Base-by-base conservation (phyloP, 257 asterid species). In the Solanum piurae region DNA sequence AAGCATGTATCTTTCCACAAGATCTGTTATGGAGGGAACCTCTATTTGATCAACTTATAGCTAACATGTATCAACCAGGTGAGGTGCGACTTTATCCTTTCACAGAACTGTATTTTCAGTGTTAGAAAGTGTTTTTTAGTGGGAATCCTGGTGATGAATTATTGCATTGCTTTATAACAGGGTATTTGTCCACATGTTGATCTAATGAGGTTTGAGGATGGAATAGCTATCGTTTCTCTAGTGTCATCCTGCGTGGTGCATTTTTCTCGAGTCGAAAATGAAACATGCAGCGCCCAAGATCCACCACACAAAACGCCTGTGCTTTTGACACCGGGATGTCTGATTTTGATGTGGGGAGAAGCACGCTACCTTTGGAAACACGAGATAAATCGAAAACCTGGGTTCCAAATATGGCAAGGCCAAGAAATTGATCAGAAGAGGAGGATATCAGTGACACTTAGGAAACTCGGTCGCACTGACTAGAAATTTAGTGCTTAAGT, bases 111-210 rank as follows among this genome's bases (percentile, higher is more conserved):
- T 44, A 13, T 77, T 38, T 25, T 9, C 25, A 27, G 25, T 4
- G n/a, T 1, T 18, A 46, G 29, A 29, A 29, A 77, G 14, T 42
- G 37, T 42, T 7, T 38, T 38, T 38, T 38, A 38, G 44, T 38
- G 42, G 42, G 29, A 7, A 38, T 8, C 42, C 83, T 75, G 55
- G 52, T 74, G 4, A 38, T 85, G 80, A 37, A 8, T 52, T 52
- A 2, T 10, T 44, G 14, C 49, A 55, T 72, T 29, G 34, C 12
- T 21, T 71, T 73, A 76, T 40, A 6, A 23, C 84, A 97, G 99
- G 99, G 99, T 29, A 97, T 97, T 14, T 74, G 95, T 87, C 95
- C 98, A 5, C 99, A 97, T 84, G 97, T 97, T 84, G 99, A 97
- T 89, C 98, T 95, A 37, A 89, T 95, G 99, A 91, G 98, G 20